phyloP scores from a whole-genome alignment of 495 filamentous ascomycete species.

The Astrocystis sublimbata region DNA sequence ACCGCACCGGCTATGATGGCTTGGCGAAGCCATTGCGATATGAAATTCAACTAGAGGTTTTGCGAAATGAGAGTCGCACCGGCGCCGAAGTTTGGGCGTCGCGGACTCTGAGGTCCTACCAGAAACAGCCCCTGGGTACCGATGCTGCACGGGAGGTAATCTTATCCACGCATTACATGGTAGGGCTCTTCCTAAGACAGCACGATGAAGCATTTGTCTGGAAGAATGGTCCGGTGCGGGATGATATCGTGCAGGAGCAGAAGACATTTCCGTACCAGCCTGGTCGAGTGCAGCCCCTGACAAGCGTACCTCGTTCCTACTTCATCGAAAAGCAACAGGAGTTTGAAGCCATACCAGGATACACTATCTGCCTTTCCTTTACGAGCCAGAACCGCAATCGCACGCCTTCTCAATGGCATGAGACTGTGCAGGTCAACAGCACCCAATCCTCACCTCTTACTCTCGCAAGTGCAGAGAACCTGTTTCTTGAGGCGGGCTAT shows the following conservation, averaged over 20 bases:
- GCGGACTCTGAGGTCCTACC: conserved; percentile 46
- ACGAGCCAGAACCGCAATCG: conserved; percentile 41
- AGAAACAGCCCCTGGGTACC: conserved; percentile 44
- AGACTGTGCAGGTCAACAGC: conserved; percentile 38
- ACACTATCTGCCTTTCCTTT: conserved; percentile 42
- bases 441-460: conserved; percentile 43
- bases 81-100: conserved; percentile 48
- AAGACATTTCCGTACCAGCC: conserved; percentile 34
- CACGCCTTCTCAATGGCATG: conserved; percentile 29
- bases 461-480: conserved; percentile 38
- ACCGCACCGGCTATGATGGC: conserved; percentile 36
- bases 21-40: conserved; percentile 44
- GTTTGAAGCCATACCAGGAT: conserved; percentile 47
- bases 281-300: conserved; percentile 36
- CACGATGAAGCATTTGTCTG: conserved; percentile 48
- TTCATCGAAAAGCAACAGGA: conserved; percentile 45
- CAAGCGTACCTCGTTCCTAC: conserved; percentile 41
- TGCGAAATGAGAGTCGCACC: conserved; percentile 37
- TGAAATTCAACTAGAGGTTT: conserved; percentile 45
- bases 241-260: conserved; percentile 29
- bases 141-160: conserved; percentile 44
- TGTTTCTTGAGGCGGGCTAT: conserved; percentile 40
- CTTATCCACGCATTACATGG: conserved; percentile 43
- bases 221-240: conserved; percentile 41
- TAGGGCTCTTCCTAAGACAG: conserved; percentile 47